Base-by-base conservation (phyloP, 106 monocot species). In the Acorus gramineus region DNA sequence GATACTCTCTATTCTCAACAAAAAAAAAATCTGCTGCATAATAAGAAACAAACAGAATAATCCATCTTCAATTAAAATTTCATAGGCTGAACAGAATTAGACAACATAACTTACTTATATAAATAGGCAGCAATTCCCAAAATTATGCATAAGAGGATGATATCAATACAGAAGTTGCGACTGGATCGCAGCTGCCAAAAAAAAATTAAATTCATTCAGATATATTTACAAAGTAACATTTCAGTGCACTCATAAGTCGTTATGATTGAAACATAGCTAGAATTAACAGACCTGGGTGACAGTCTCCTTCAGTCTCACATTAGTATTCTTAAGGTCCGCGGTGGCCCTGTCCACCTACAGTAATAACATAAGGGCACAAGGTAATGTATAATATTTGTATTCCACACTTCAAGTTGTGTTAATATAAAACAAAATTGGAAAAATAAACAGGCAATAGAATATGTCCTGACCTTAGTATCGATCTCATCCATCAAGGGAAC, bases 401-500 rank as follows among this genome's bases (percentile, higher is more conserved):
- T 28, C 10, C 48, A 61, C 52, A 10, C 14, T 49, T 68, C 6
- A 75, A 69, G 72, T 64, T 49, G 46, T 46, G 42, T 5, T 63
- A 53, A 46, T 50, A 59, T 48, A 49, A 60, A 47, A 52, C 64
- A 59, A 57, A 14, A 42, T 9, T 43, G 42, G 14, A 43, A 6
- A 42, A 7, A 3, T 14, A 5, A 43, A 59, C 0, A n/a, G 28
- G 14, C 4, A 14, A 52, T 57, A 6, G 56, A 11, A 56, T 6
- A 52, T 14, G 62, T 60, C 11, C 8, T 2, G 43, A 82, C 89
- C 89, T 85, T 89, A 4, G 87, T 75, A 53, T 98, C 96, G 71
- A 98, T 98, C 78, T 98, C 96, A 76, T 98, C 91, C 76, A 98
- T 83, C 61, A 98, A 64, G 53, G 96, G 96, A 47, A 98, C 91